These are phyloP conservation scores for Plasmodium gonderi DNA, from an alignment of 169 alveolate genomes.

Conservation along the genomic window DNA sequence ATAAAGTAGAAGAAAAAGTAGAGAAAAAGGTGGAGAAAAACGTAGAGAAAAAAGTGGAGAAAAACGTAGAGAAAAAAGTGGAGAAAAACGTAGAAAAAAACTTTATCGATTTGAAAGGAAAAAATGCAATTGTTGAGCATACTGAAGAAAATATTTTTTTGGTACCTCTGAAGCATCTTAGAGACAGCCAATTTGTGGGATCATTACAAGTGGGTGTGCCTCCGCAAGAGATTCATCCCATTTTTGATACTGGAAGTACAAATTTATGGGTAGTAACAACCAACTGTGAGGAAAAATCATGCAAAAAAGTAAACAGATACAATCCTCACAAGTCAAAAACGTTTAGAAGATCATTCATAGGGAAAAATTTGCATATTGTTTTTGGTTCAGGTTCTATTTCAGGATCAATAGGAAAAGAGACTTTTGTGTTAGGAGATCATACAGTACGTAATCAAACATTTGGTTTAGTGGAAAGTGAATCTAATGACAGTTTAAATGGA, in stretches of 20 bases:
- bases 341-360: constrained; percentile 75
- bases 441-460: constrained; percentile 83
- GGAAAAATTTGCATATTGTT: constrained; percentile 83
- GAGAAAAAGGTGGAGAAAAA: background rate
- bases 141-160: constrained; percentile 35
- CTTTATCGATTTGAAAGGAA: background rate
- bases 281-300: constrained; percentile 81
- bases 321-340: constrained; percentile 80
- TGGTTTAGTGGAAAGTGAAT: constrained; percentile 88
- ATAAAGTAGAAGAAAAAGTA: background rate
- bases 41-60: background rate
- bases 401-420: constrained; percentile 87
- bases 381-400: constrained; percentile 91
- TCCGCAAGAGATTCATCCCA: constrained; percentile 86
- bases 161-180: constrained; percentile 51
- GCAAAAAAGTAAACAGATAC: constrained; percentile 81
- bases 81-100: background rate
- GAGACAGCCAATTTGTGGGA: constrained; percentile 83
- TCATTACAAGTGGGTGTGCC: constrained; percentile 84
- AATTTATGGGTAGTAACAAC: constrained; percentile 88
- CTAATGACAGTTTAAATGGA: constrained; percentile 53
- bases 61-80: background rate
- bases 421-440: constrained; percentile 84
- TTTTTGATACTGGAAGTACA: constrained; percentile 90
- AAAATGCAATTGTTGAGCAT: background rate